These are phyloP conservation scores for Anthoceros angustus DNA, from an alignment of 225 moss, liverwort and hornwort species.

Conservation along the genomic window DNA sequence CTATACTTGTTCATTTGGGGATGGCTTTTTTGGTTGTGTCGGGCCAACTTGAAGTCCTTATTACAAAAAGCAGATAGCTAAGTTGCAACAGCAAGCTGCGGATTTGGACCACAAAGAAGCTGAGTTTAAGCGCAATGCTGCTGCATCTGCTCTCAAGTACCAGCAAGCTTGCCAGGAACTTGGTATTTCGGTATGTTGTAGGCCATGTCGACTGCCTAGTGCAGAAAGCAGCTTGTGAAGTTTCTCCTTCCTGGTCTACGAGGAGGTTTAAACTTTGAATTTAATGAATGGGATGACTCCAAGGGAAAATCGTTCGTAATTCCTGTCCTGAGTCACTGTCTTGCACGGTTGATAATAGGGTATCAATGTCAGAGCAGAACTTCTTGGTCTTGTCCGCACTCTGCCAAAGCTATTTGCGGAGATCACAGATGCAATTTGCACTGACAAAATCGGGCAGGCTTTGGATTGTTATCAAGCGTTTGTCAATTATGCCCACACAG, in stretches of 20 bases:
- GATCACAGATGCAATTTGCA: slow-evolving; percentile 51
- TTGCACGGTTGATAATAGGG: slow-evolving; percentile 26
- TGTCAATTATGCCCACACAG: slow-evolving; percentile 46
- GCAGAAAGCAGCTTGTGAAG: not conserved
- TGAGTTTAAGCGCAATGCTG: slow-evolving; percentile 68
- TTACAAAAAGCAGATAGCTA: slow-evolving; percentile 74
- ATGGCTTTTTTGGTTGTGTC: slow-evolving; percentile 6
- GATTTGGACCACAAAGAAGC: slow-evolving; percentile 90
- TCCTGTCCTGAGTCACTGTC: not conserved
- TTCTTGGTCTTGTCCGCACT: slow-evolving; percentile 44
- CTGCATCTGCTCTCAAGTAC: slow-evolving; percentile 64
- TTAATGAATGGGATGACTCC: too few species aligned
- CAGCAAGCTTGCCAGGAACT: slow-evolving; percentile 87
- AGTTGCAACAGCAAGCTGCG: slow-evolving; percentile 70
- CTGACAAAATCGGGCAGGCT: slow-evolving; percentile 44
- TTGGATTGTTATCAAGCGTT: slow-evolving; percentile 62
- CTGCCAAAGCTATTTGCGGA: slow-evolving; percentile 60
- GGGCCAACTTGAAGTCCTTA: slow-evolving; percentile 44
- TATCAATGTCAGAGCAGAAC: slow-evolving; percentile 50
- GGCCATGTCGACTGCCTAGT: not conserved
- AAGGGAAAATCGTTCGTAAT: too few species aligned
- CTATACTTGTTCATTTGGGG: too few species aligned
- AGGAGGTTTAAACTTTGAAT: not conserved
- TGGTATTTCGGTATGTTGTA: slow-evolving; percentile 46
- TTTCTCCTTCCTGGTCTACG: not conserved